Base-by-base conservation (phyloP, 1,284 basidiomycete species). In the Fistulinella staudtii region DNA sequence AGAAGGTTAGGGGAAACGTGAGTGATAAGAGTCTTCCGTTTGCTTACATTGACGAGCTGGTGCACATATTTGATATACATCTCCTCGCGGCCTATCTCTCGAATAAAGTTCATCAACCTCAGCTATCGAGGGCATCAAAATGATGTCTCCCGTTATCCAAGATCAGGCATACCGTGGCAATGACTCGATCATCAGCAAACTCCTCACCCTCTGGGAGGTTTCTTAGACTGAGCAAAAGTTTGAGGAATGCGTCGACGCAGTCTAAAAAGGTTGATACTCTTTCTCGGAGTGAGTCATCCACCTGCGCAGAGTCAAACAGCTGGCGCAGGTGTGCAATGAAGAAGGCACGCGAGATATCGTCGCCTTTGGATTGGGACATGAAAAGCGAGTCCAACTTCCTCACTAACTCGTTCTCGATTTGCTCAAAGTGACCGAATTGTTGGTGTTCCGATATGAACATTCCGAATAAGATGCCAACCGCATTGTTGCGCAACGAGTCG, bases 381-480 rank as follows among this genome's bases (percentile, higher is more conserved):
- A 93, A 90, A 36, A 94, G 65, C n/a, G 82, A 83, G 62, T 98
- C 94, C 31, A 99, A 73, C 55, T 92, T 89, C 60, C 85, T 93
- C 55, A 98, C 91, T n/a, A 98, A 77, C 65, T 96, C 93, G 53
- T 89, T 88, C 65, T 97, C 91, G 54, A 98, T 93, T 36, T 79
- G 79, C 51, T 88, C 83, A 57, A 93, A 92, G 61, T 89, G 82
- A 18, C 80, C 82, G 11, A 82, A 81, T 48, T 85, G 80, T 38
- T 90, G 81, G 61, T 88, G 89, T 62, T 97, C 93, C 5, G 93
- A 90, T 41, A 96, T 82, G 53, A 98, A 94, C 92, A 98, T 97
- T 56, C 89, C 90, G 66, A 89, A 95, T 18, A 98, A 76, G 39
- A 98, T 93, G 52, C 89, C 85, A 7, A 96, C 93, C 0, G 93